Evolutionary conservation across 495 filamentous ascomycete species (phyloP), one percentile per base, ranked within the genome.

Genomic region (Thozetella sp.): DNA sequence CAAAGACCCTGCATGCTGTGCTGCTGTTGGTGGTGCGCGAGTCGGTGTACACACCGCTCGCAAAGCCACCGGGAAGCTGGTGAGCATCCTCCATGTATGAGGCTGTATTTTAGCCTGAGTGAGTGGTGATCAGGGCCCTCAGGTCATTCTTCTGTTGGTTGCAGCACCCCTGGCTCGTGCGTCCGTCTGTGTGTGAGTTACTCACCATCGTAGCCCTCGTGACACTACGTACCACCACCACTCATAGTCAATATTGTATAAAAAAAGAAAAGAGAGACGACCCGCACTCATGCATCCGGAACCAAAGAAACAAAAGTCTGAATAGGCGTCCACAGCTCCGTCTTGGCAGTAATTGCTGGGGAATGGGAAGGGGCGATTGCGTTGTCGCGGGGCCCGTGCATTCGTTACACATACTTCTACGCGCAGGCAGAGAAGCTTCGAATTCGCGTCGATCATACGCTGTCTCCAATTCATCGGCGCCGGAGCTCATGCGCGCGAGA

Each of bases 391-490:
- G 55, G 58, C 27, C 57, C 61, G 59, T 66, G 66, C 61, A 19
- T 25, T 30, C 57, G 68, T 67, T 62, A 17, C 55, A 64, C 54
- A 34, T 65, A 55, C 62, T 71, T 71, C 66, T 56, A 65, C 50
- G 53, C 30, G 15, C 30, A 37, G 30, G 30, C 30, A 6, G 6
- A 6, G 15, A 54, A 40, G 56, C 69, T 72, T 72, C 66, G 53
- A 67, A 57, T 54, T 19, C 55, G 46, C 30, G 61, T 12, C 57
- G 65, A 70, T 70, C 67, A 70, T 45, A 67, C 67, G 56, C 57
- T 4, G 51, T 53, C 34, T 55, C 25, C 51, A 43, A 13, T 40
- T 27, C 30, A 37, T 37, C 30, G 15, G 6, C 30, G 48, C 40
- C 51, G 54, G 26, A 30, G 30, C 20, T 30, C 30, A 56, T 22